A percentile compares a stretch with the other conserved stretches of the same genome.
Conservation (phyloP, 305 asterid species). For the Fraxinus nigra region DNA sequence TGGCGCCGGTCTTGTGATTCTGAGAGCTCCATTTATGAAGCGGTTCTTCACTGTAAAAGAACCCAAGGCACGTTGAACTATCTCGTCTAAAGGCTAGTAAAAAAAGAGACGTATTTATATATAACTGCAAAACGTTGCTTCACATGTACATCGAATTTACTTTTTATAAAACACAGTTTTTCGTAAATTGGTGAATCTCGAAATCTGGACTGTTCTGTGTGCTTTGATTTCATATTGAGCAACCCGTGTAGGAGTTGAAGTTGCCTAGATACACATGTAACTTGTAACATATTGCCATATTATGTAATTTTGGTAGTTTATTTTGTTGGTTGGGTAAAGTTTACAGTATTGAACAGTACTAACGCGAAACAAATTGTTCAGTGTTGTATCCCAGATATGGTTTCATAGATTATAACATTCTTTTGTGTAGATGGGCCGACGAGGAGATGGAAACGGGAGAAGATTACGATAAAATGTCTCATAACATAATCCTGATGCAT, state of each 20-base stretch:
- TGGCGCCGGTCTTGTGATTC: constrained; percentile 81
- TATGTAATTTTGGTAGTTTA: neutral
- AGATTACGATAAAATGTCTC: constrained; percentile 20
- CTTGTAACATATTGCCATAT: neutral
- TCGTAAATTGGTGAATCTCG: neutral
- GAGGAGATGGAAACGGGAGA: constrained; percentile 24
- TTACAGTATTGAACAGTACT: no score
- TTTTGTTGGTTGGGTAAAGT: no score
- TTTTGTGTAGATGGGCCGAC: neutral
- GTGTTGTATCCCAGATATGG: no score
- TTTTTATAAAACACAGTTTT: no score
- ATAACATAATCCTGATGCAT: constrained; percentile 25
- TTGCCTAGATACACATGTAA: neutral
- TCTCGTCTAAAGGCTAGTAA: neutral
- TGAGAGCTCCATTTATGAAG: constrained; percentile 78
- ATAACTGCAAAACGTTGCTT: no score
- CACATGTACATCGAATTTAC: no score
- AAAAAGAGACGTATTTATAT: neutral
- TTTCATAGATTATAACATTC: neutral
- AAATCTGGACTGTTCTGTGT: neutral
- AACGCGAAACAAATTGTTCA: no score
- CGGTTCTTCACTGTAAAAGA: constrained; percentile 85
- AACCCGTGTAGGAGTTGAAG: neutral
- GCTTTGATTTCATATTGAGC: neutral
- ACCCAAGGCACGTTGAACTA: constrained; percentile 38